Evolutionary conservation across 495 filamentous ascomycete genomes (phyloP).

Genomic region (Aspergillus heteromorphus): DNA sequence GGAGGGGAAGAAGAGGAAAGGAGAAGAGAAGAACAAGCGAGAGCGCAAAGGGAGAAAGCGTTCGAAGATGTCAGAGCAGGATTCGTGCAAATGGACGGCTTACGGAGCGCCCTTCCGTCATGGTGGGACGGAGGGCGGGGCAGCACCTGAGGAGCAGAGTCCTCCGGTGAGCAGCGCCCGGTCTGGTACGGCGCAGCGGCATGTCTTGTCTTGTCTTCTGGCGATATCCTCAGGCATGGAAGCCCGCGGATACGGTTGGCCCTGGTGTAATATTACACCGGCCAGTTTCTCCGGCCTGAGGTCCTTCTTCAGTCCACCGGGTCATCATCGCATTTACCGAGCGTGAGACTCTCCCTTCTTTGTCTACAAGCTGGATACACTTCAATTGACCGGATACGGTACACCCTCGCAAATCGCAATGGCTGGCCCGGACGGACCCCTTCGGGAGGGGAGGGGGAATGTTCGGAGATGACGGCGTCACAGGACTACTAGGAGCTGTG

Average conservation of each 20-base stretch:
- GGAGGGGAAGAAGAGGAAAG: conserved; percentile 10
- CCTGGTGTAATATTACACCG: background rate
- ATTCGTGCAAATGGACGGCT: conserved; percentile 20
- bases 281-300: background rate
- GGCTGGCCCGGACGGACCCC: background rate
- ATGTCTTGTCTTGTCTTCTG: no score
- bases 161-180: conserved; percentile 30
- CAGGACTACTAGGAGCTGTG: conserved; percentile 8
- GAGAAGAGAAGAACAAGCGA: conserved; percentile 17
- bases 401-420: no score
- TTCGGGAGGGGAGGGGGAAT: background rate
- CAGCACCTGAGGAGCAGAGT: conserved; percentile 37
- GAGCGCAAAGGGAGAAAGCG: conserved; percentile 5
- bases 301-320: background rate
- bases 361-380: no score
- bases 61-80: conserved; percentile 17
- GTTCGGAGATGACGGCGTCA: conserved; percentile 14
- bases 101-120: conserved; percentile 47
- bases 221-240: no score
- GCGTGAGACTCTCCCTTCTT: no score
- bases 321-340: background rate
- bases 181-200: no score
- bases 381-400: no score
- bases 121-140: conserved; percentile 33
- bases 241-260: background rate